Percentiles rank a stretch among this genome's conserved stretches.
phyloP scores from a whole-genome alignment of 139 green algal species.

The Microglena sp. region DNA sequence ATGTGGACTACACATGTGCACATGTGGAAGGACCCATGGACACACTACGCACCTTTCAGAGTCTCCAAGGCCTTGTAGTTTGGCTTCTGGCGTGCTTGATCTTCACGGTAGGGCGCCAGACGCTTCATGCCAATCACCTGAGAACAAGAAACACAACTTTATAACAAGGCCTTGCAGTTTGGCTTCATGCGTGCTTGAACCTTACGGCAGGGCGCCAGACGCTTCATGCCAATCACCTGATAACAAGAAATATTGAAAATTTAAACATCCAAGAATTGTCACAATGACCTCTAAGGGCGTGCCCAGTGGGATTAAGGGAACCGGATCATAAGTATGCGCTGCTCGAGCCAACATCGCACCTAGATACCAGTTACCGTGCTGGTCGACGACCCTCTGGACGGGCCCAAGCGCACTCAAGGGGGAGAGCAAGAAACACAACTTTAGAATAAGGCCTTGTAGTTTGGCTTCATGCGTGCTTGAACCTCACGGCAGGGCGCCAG shows the following conservation, averaged over 20 bases:
- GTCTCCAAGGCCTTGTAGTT: constrained; percentile 53
- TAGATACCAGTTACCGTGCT: too few species aligned
- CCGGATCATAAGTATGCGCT: too few species aligned
- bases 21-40: not conserved
- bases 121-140: constrained; percentile 72
- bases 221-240: constrained; percentile 71
- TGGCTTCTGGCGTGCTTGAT: constrained; percentile 24
- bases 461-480: constrained; percentile 26
- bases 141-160: not conserved
- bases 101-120: constrained; percentile 79
- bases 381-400: too few species aligned
- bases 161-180: constrained; percentile 47
- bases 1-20: not conserved
- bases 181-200: constrained; percentile 27
- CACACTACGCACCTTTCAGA: constrained; percentile 2
- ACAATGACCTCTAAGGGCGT: too few species aligned
- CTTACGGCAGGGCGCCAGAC: constrained; percentile 78
- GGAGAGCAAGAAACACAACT: too few species aligned
- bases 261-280: too few species aligned
- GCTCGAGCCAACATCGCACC: too few species aligned
- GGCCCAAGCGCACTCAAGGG: too few species aligned
- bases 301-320: too few species aligned
- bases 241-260: not conserved
- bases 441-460: constrained; percentile 58
- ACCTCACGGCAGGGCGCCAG: constrained; percentile 81